Evolutionary conservation across 1,284 basidiomycete species (phyloP).

Genomic region (Coniophora puteana): DNA sequence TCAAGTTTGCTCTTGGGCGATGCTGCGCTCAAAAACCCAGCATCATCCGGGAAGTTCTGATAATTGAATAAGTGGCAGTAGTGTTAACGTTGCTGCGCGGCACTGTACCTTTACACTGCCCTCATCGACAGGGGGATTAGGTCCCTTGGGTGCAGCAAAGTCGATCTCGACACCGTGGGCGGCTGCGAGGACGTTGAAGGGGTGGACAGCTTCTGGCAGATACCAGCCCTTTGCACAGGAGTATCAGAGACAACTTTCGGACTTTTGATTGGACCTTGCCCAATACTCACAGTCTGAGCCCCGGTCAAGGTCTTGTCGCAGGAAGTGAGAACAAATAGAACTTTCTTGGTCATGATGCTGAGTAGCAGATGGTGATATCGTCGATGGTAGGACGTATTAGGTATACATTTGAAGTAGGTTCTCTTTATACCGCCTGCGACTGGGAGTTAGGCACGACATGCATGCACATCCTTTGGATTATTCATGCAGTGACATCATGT

Average conservation of each 20-base stretch:
- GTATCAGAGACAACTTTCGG: neutral
- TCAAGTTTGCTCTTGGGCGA: constrained; percentile 56
- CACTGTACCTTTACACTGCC: constrained; percentile 48
- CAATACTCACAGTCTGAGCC: constrained; percentile 45
- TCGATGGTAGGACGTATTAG: neutral
- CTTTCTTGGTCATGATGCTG: constrained; percentile 25
- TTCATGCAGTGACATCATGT: no score
- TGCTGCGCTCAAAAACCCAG: constrained; percentile 61
- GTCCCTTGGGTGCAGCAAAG: constrained; percentile 68
- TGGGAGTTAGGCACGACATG: no score
- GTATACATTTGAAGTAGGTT: no score
- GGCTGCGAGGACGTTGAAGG: constrained; percentile 66
- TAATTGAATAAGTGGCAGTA: neutral
- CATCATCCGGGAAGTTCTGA: constrained; percentile 55
- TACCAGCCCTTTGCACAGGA: constrained; percentile 53
- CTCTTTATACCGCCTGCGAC: no score
- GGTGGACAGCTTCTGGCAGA: constrained; percentile 76
- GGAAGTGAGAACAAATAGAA: constrained; percentile 79
- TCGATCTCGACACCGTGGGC: constrained; percentile 58
- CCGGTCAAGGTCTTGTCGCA: constrained; percentile 59
- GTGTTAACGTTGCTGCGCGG: constrained; percentile 12
- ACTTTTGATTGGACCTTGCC: constrained; percentile 5
- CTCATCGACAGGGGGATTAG: constrained; percentile 71
- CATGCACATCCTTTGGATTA: no score
- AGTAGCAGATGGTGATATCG: constrained; percentile 2